Evolutionary conservation across 1,284 basidiomycete genomes (phyloP).

Genomic region (Cryptococcus sp.): DNA sequence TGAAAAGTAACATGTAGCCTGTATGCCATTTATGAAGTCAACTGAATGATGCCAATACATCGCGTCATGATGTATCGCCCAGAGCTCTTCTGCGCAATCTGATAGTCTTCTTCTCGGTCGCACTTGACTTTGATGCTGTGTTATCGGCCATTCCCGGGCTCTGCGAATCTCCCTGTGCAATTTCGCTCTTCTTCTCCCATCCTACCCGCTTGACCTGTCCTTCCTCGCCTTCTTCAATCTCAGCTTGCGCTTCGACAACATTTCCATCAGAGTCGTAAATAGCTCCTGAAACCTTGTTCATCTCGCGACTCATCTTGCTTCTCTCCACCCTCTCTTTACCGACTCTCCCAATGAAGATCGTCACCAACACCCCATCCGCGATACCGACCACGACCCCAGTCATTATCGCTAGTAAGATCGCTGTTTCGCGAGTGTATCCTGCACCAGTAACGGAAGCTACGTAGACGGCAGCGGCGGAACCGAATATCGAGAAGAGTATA

Average conservation of each 20-base stretch:
- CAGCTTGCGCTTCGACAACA: conserved; percentile 1
- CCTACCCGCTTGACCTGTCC: neutral
- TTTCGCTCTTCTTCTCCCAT: no score
- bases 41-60: no score
- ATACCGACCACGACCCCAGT: conserved; percentile 40
- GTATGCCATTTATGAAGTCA: no score
- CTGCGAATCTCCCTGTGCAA: no score
- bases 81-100: conserved; percentile 13
- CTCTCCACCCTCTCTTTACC: conserved; percentile 23
- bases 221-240: conserved; percentile 2
- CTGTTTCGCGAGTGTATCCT: conserved; percentile 35
- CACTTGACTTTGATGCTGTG: neutral
- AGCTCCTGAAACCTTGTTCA: conserved; percentile 15
- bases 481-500: conserved; percentile 46
- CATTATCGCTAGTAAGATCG: conserved; percentile 35
- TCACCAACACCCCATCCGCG: conserved; percentile 37
- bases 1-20: no score
- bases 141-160: no score
- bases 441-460: conserved; percentile 34
- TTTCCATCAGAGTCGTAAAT: neutral
- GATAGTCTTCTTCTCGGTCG: conserved; percentile 8
- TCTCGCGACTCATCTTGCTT: conserved; percentile 10
- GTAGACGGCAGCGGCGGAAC: conserved; percentile 41
- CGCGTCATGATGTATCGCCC: neutral
- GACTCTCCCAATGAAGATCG: conserved; percentile 28